Percentiles rank a stretch among this genome's conserved stretches.
These are phyloP conservation scores for Fusarium decemcellulare DNA, from an alignment of 2,329 filamentous ascomycete species.

Conservation along the genomic window DNA sequence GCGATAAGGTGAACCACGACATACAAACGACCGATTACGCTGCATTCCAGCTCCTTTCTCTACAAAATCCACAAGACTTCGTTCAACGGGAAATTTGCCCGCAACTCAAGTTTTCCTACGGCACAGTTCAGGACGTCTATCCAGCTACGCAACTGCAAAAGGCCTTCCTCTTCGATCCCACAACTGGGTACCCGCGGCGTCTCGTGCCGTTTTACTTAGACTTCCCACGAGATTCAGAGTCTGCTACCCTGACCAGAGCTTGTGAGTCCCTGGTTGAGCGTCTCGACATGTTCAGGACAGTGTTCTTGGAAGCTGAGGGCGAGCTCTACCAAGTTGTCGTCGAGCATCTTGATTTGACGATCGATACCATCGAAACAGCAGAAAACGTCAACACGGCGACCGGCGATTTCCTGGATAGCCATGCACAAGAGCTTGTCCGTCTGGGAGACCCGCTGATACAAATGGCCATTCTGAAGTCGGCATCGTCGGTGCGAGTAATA, in stretches of 20 bases:
- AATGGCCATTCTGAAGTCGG: conserved; percentile 17
- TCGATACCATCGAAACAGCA: conserved; percentile 5
- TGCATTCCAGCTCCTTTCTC: neutral
- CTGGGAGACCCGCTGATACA: conserved; percentile 9
- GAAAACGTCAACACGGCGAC: conserved; percentile 11
- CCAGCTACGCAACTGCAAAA: conserved; percentile 9
- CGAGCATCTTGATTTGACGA: neutral
- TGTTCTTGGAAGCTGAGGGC: conserved; percentile 1
- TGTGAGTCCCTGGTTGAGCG: neutral
- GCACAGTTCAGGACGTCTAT: neutral
- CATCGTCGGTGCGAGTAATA: conserved; percentile 21
- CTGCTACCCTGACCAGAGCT: neutral
- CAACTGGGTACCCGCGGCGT: neutral
- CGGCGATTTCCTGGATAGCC: neutral
- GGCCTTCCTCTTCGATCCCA: conserved; percentile 9
- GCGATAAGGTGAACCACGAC: neutral
- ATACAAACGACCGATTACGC: neutral
- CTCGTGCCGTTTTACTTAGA: conserved; percentile 12
- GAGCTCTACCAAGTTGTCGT: conserved; percentile 19
- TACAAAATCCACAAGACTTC: neutral
- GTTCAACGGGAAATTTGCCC: neutral
- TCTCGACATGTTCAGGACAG: conserved; percentile 26
- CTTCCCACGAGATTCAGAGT: conserved; percentile 1
- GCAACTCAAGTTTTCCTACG: neutral
- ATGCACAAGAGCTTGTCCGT: neutral